Evolutionary conservation across 352 stramenopile genomes (phyloP), one percentile per base, ranked within the genome.

Genomic region (Phytophthora macrochlamydospora): DNA sequence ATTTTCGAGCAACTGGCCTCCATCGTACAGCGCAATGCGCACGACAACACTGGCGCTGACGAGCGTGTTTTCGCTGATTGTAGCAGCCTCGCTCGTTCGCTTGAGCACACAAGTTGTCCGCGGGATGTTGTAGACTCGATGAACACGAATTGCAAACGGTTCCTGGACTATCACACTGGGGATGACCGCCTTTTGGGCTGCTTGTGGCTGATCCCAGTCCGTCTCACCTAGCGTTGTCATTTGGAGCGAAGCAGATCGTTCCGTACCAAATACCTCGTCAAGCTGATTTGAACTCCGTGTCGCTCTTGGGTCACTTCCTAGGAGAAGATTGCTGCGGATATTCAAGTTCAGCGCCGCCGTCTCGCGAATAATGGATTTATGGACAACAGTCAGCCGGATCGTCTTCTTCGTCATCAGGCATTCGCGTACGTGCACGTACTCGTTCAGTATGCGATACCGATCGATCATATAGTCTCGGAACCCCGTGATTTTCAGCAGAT

Each of bases 381-480:
- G 83, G 12, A 94, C 77, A 28, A 94, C 70, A 2, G 86, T 92
- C n/a, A 94, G 67, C 2, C 86, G 76, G 12, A 94, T 76, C 4
- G 83, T 91, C 56, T 92, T 93, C 71, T 94, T 94, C 1, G 79
- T 89, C 55, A 94, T 56, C 46, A 93, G 53, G 52, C 84, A 93
- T 59, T 94, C 84, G 51, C 86, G 84, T 29, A 94, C 84, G 44
- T 92, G 83, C 53, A 93, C 85, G 62, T 94, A 94, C 62, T 94
- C 84, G 60, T 93, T 89, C 71, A 94, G 71, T 29, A 87, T 80
- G 11, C 86, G 75, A 45, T 82, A 90, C 0, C 83, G 83, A 53
- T 94, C 86, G 35, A 92, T 87, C 73, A 94, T 78, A 56, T 90
- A 94, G 63, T 94, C 86, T 4, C 85, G 83, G 50, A 83, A 93